A percentile compares a stretch with the other conserved stretches of the same genome.
Conservation (phyloP, 2,329 filamentous ascomycete species). For the Epichloe bromicola region DNA sequence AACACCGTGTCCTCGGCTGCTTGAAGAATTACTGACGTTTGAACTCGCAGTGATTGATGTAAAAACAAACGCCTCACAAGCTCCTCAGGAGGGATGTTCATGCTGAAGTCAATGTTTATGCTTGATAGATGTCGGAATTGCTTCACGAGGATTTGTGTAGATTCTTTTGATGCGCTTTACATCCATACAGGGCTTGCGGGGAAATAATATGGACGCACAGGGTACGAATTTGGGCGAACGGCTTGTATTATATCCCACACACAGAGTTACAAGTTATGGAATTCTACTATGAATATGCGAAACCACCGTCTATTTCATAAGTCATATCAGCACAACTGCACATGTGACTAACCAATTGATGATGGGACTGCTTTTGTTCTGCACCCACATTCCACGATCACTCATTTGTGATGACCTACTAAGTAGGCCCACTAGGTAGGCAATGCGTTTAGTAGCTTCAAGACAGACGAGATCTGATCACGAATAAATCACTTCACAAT, state of each 20-base stretch:
- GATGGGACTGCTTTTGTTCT: neutral
- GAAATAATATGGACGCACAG: neutral
- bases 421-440: too few relatives aligned
- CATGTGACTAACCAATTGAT: neutral
- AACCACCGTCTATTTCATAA: neutral
- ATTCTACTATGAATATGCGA: neutral
- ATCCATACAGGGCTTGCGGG: neutral
- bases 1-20: neutral
- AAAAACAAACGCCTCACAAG: slow-evolving; percentile 61
- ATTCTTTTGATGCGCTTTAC: neutral
- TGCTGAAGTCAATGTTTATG: slow-evolving; percentile 15
- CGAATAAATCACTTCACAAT: too few relatives aligned
- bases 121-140: neutral
- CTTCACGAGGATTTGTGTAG: neutral
- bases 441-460: too few relatives aligned
- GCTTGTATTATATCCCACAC: neutral
- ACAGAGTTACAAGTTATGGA: neutral
- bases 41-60: slow-evolving; percentile 72
- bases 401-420: neutral
- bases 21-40: slow-evolving; percentile 11
- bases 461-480: too few relatives aligned
- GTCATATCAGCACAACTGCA: neutral
- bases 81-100: slow-evolving; percentile 58
- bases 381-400: neutral
- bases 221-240: neutral